Evolutionary conservation across 1,284 basidiomycete species (phyloP).

Genomic region (Tilletia horrida): DNA sequence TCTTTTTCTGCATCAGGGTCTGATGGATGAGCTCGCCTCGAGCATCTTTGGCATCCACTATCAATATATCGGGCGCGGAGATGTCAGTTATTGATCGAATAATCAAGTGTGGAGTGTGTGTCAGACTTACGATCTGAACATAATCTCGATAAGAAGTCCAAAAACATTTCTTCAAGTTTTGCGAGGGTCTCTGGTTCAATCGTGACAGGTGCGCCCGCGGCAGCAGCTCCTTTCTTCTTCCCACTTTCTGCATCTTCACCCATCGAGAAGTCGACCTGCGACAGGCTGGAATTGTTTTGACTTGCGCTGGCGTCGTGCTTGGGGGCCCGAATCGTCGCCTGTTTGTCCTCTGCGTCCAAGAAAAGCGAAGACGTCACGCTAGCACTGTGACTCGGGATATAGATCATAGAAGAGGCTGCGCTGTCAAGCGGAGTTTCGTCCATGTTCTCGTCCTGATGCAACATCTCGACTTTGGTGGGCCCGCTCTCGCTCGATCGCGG

Average conservation of each 20-base stretch:
- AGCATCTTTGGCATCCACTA: conserved; percentile 85
- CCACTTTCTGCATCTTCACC: conserved; percentile 21
- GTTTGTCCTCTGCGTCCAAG: background rate
- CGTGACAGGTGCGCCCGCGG: conserved; percentile 21
- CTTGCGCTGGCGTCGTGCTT: background rate
- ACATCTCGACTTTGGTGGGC: background rate
- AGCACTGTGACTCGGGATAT: background rate
- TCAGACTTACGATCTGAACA: conserved; percentile 69
- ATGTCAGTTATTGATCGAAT: conserved; percentile 19
- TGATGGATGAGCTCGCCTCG: conserved; percentile 98
- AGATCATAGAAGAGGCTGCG: conserved; percentile 10
- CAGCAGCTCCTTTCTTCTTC: conserved; percentile 18
- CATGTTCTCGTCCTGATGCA: conserved; percentile 2
- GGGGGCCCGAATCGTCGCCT: conserved; percentile 17
- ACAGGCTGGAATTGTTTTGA: background rate
- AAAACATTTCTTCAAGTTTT: conserved; percentile 85
- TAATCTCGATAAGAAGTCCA: conserved; percentile 78
- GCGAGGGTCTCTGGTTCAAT: conserved; percentile 65
- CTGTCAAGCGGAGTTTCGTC: background rate
- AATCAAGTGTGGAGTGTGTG: conserved; percentile 20
- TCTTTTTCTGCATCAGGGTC: conserved; percentile 78
- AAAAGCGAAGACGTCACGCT: background rate
- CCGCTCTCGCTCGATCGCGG: no score
- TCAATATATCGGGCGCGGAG: background rate
- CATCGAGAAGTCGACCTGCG: conserved; percentile 9